Base-by-base conservation (phyloP, 768 basidiomycete species). In the Lactarius quietus region DNA sequence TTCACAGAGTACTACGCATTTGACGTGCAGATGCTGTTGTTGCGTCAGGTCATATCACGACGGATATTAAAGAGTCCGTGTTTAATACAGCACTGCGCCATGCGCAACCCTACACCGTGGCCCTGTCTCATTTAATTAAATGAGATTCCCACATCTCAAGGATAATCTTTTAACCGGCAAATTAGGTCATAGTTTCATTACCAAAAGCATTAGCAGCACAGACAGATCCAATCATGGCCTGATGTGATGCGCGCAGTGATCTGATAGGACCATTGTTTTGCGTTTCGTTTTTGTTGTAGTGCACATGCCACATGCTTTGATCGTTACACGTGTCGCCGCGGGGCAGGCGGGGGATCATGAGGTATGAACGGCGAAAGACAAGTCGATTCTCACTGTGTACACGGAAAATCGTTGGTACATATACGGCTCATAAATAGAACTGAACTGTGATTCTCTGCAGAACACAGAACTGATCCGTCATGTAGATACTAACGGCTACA, bases 331-430 rank as follows among this genome's bases (percentile, higher is more conserved):
- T 51, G 23, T 26, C 48, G 23, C 45, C 45, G 14, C 6, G 48
- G 26, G 20, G 56, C 26, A 51, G n/a, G 23, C 33, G 5, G 48
- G 17, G 33, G 23, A 5, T 57, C 7, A 15, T 45, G 31, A n/a
- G 17, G 48, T 41, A 53, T 38, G 33, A 54, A 23, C 41, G 48
- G 26, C 33, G 51, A 59, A 57, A 57, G 35, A 45, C n/a, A 51
- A 57, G 29, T 29, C 45, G 56, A 54, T 58, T 54, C 53, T n/a
- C 53, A 29, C 51, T 36, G n/a, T 12, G 57, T 48, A 45, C 35
- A 64, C 33, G 33, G 48, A 62, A 31, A 56, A 31, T 54, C 65
- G 36, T 38, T 58, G 57, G 18, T 66, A 66, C 61, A 62, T 58
- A 62, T 57, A 57, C 41, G 33, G 36, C 12, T 38, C 56, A 54